phyloP scores from a whole-genome alignment of 106 monocot species.

The Alisma plantagoaquatica region DNA sequence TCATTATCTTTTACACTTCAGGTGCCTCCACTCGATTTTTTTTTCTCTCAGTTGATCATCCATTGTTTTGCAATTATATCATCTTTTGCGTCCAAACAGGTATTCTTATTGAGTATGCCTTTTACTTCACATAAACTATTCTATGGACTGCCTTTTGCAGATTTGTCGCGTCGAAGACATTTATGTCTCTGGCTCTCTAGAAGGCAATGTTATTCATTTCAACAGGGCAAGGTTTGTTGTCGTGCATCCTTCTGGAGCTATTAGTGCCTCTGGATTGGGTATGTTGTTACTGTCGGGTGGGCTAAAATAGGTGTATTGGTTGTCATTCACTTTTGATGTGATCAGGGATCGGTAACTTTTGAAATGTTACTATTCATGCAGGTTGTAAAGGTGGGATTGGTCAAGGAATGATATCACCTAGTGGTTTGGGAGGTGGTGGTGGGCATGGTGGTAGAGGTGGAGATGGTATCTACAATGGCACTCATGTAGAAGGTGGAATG shows the following conservation, averaged over 20 bases:
- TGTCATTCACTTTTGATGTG: too few relatives aligned
- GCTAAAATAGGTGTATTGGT: too few relatives aligned
- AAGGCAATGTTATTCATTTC: slow-evolving; percentile 95
- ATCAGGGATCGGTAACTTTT: too few relatives aligned
- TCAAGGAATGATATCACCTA: slow-evolving; percentile 44
- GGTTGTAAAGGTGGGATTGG: slow-evolving; percentile 91
- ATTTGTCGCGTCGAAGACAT: slow-evolving; percentile 99
- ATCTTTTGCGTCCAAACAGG: neutral
- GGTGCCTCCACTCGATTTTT: slow-evolving; percentile 43
- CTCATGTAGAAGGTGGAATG: slow-evolving; percentile 52
- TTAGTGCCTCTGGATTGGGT: slow-evolving; percentile 85
- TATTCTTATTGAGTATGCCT: neutral
- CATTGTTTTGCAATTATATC: neutral
- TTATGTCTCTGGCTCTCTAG: slow-evolving; percentile 60
- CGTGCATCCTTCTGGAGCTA: slow-evolving; percentile 60
- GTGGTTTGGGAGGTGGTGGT: slow-evolving; percentile 85
- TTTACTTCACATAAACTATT: neutral
- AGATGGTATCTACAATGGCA: slow-evolving; percentile 52
- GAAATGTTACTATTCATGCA: slow-evolving; percentile 11
- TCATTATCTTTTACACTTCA: slow-evolving; percentile 93
- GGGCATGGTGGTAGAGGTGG: slow-evolving; percentile 97
- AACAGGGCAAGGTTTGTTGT: slow-evolving; percentile 74
- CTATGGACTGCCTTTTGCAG: slow-evolving; percentile 30
- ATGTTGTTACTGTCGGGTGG: too few relatives aligned
- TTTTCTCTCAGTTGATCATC: neutral